phyloP scores from a whole-genome alignment of 345 rosid species.

The Stellera chamaejasme region DNA sequence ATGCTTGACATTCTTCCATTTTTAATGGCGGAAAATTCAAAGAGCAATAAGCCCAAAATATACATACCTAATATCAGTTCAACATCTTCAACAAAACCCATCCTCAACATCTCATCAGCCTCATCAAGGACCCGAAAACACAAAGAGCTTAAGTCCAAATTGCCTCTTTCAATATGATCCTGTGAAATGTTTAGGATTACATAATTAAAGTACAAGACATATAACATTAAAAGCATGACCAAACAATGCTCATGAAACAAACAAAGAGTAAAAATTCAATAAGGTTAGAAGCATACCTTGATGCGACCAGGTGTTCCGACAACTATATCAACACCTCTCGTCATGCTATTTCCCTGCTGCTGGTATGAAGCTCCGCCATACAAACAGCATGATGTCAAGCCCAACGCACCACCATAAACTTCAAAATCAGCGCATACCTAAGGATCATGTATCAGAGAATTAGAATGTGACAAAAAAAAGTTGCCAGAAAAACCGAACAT shows the following conservation, averaged over 20 bases:
- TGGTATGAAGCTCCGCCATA: slow-evolving; percentile 83
- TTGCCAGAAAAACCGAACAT: not conserved
- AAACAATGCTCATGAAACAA: not conserved
- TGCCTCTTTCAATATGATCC: slow-evolving; percentile 84
- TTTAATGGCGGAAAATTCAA: not conserved
- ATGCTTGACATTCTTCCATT: too few species aligned
- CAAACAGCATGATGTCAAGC: slow-evolving; percentile 68
- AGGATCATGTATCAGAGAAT: not conserved
- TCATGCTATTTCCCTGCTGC: slow-evolving; percentile 54
- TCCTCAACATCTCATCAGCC: slow-evolving; percentile 97
- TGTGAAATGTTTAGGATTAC: slow-evolving; percentile 14
- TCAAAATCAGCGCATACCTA: slow-evolving; percentile 83
- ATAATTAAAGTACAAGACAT: not conserved
- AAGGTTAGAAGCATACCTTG: slow-evolving; percentile 38
- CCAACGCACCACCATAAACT: slow-evolving; percentile 69
- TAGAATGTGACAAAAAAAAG: not conserved
- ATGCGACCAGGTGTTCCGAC: slow-evolving; percentile 97
- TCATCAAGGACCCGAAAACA: slow-evolving; percentile 95
- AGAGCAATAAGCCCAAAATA: not conserved
- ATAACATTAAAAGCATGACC: not conserved
- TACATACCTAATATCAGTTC: slow-evolving; percentile 79
- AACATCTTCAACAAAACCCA: slow-evolving; percentile 98
- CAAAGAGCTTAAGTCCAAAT: slow-evolving; percentile 52
- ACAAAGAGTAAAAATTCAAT: not conserved
- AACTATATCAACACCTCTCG: slow-evolving; percentile 83